Conservation (phyloP, 2,329 filamentous ascomycete genomes). For the Alternaria solani region DNA sequence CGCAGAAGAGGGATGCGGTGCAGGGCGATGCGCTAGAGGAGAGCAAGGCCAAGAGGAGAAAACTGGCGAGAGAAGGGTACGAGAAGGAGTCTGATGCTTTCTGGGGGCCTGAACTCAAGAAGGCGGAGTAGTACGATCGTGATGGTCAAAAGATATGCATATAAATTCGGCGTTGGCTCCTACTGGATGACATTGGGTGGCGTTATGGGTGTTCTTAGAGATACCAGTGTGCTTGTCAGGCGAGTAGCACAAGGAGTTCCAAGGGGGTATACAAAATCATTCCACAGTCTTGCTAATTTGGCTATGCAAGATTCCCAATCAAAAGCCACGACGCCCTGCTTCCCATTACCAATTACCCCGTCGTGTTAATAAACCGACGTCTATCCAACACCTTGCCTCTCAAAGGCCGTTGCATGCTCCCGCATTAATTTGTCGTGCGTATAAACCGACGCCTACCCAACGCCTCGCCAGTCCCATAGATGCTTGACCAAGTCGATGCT, state of each 20-base stretch:
- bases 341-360: background rate
- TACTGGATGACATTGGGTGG: background rate
- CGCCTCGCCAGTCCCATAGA: background rate
- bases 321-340: background rate
- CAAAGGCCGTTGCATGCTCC: background rate
- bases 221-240: background rate
- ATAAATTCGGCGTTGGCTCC: background rate
- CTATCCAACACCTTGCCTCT: background rate
- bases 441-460: background rate
- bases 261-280: background rate
- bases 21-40: conserved; percentile 50
- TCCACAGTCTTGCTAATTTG: background rate
- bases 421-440: background rate
- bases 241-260: background rate
- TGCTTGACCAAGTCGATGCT: background rate
- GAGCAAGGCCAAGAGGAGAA: conserved; percentile 55
- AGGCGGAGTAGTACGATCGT: background rate
- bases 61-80: conserved; percentile 54
- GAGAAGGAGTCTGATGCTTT: conserved; percentile 57
- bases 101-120: conserved; percentile 52
- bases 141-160: background rate
- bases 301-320: background rate
- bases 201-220: background rate
- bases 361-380: background rate
- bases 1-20: conserved; percentile 60